These are phyloP conservation scores for Chloris gayana DNA, from an alignment of 176 grass and related monocot genomes.

Conservation along the genomic window DNA sequence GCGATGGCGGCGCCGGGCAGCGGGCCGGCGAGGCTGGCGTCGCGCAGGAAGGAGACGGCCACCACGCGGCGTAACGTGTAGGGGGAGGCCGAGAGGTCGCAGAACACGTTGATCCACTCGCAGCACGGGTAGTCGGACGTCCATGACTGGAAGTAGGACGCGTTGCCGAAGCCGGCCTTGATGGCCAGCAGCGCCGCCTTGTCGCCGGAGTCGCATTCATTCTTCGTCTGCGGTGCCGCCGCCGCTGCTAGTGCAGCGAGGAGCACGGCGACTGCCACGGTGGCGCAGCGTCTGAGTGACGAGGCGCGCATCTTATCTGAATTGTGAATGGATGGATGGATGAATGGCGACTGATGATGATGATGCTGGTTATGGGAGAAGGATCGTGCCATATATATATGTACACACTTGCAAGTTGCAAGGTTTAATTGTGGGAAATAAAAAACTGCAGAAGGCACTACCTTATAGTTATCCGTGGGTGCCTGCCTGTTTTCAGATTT, in stretches of 20 bases:
- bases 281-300: background rate
- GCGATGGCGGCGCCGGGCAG: slow-evolving; percentile 42
- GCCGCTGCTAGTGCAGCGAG: background rate
- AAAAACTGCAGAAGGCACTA: background rate
- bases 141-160: background rate
- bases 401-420: background rate
- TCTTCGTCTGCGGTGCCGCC: background rate
- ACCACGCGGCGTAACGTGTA: background rate
- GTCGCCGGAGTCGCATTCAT: background rate
- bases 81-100: background rate
- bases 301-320: background rate
- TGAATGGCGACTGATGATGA: background rate
- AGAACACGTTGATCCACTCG: background rate
- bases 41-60: background rate
- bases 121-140: background rate
- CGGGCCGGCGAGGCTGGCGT: background rate
- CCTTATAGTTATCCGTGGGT: background rate
- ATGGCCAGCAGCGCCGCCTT: background rate
- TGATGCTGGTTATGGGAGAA: background rate
- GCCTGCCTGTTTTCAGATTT: background rate
- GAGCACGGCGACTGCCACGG: background rate
- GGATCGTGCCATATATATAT: background rate
- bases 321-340: background rate
- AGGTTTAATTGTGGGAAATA: background rate
- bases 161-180: background rate